Evolutionary conservation across 495 filamentous ascomycete species (phyloP), one percentile per base, ranked within the genome.

Genomic region (Choiromyces venosus): DNA sequence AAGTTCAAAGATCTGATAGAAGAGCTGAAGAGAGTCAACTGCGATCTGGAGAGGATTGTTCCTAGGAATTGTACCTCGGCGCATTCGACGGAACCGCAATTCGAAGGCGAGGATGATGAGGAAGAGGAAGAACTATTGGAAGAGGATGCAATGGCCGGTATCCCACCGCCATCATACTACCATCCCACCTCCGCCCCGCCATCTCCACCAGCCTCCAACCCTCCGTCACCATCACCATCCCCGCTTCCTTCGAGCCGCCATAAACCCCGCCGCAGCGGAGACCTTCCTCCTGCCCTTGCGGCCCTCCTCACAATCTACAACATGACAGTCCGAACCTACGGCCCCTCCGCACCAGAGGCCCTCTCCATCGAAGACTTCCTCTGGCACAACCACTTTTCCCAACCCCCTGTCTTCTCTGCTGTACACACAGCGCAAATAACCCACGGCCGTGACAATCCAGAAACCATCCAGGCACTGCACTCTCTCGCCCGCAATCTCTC

Each of bases 151-250:
- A 37, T 56, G 40, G 37, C 42, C 44, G 68, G n/a, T 4, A 14
- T 70, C 46, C 25, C 68, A 19, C 37, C 38, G 40, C 68, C 68
- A 37, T n/a, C 44, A 3, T 70, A 42, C 25, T 70, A 70, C 37
- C 40, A 25, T 18, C 56, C 68, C 42, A 33, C 8, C 68, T 36
- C 44, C 33, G 36, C 36, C 1, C 68, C 68, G 29, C 68, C 35
- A 16, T 56, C 33, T n/a, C 42, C 42, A 18, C 68, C 52, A 61
- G 52, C 52, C 25, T 61, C 52, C 52, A 33, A 16, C 12, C 7
- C 52, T 61, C 25, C 25, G 25, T 33, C 52, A 61, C 25, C 52
- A 61, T 33, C 52, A 4, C 52, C 52, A 14, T 33, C 52, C 52
- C 21, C 68, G 16, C 25, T 36, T 36, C n/a, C 33, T n/a, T 25